A percentile compares a stretch with the other conserved stretches of the same genome.
Conservation (phyloP, 2,329 filamentous ascomycete genomes). For the Calonectria multiphialidica region DNA sequence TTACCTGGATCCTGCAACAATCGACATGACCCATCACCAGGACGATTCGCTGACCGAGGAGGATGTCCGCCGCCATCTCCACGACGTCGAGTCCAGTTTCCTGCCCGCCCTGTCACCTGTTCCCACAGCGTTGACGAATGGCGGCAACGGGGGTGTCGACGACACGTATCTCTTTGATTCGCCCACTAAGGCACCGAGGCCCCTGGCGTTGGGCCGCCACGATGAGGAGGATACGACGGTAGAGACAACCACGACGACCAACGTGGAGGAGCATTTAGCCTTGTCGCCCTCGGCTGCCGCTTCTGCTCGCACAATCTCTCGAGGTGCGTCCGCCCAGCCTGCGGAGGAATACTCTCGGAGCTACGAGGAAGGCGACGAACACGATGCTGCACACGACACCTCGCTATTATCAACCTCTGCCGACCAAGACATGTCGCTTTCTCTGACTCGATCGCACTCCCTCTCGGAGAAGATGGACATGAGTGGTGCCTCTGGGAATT, state of each 20-base stretch:
- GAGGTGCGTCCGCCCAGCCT: constrained; percentile 56
- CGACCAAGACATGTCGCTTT: constrained; percentile 45
- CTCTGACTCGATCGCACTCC: constrained; percentile 49
- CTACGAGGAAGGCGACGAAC: constrained; percentile 42
- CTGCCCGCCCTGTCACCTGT: constrained; percentile 69
- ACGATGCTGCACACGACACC: constrained; percentile 44
- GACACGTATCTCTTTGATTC: constrained; percentile 72
- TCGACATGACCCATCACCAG: constrained; percentile 47
- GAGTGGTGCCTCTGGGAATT: constrained; percentile 60
- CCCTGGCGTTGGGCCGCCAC: constrained; percentile 31
- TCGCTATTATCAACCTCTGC: constrained; percentile 46
- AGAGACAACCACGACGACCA: constrained; percentile 59
- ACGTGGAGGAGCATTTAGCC: constrained; percentile 66
- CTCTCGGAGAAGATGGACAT: constrained; percentile 53
- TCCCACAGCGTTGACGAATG: constrained; percentile 56
- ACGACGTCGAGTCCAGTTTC: constrained; percentile 77
- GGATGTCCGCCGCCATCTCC: constrained; percentile 67
- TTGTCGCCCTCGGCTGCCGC: constrained; percentile 70
- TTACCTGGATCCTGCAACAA: constrained; percentile 55
- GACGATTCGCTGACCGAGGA: constrained; percentile 66
- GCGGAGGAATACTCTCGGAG: constrained; percentile 36
- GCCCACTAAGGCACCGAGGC: constrained; percentile 49
- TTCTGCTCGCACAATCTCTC: constrained; percentile 64
- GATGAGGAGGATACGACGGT: constrained; percentile 44
- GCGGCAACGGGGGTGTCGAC: constrained; percentile 53